A percentile compares a stretch with the other conserved stretches of the same genome.
Conservation (phyloP, 2,329 filamentous ascomycete genomes). For the Pseudogymnoascus sp. region DNA sequence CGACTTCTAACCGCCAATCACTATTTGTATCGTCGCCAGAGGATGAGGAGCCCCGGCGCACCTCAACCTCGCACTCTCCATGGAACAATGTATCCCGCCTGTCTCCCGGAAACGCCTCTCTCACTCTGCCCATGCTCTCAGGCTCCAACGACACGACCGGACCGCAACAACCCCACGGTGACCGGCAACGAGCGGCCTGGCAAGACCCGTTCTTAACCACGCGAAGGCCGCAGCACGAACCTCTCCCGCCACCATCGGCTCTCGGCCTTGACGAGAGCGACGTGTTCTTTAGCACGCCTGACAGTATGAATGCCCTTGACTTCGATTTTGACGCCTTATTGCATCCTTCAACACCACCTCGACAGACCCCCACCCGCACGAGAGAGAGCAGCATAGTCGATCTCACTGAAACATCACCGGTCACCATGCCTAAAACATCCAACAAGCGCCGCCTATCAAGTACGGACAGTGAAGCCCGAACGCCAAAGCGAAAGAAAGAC, state of each 20-base stretch:
- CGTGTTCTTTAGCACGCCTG: not conserved
- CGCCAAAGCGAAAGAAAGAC: conserved; percentile 6
- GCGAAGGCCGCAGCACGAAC: not conserved
- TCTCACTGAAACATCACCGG: conserved; percentile 11
- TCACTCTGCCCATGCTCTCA: not conserved
- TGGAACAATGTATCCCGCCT: not conserved
- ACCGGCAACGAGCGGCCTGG: not conserved
- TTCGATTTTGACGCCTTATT: not conserved
- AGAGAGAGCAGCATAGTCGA: conserved; percentile 11
- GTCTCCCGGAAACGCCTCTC: not conserved
- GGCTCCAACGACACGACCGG: not conserved
- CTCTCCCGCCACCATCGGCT: not conserved
- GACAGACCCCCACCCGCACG: not conserved
- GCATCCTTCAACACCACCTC: not conserved
- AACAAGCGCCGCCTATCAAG: conserved; percentile 14
- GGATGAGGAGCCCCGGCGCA: not conserved
- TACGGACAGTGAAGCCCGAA: conserved; percentile 22
- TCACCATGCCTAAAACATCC: not conserved
- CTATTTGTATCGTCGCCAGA: conserved; percentile 1
- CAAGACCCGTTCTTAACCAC: not conserved
- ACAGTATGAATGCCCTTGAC: not conserved
- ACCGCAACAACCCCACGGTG: not conserved
- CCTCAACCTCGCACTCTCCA: not conserved
- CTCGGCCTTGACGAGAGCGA: not conserved
- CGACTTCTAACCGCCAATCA: not conserved